Evolutionary conservation across 352 stramenopile genomes (phyloP).

Genomic region (Globisporangium recalcitrans): DNA sequence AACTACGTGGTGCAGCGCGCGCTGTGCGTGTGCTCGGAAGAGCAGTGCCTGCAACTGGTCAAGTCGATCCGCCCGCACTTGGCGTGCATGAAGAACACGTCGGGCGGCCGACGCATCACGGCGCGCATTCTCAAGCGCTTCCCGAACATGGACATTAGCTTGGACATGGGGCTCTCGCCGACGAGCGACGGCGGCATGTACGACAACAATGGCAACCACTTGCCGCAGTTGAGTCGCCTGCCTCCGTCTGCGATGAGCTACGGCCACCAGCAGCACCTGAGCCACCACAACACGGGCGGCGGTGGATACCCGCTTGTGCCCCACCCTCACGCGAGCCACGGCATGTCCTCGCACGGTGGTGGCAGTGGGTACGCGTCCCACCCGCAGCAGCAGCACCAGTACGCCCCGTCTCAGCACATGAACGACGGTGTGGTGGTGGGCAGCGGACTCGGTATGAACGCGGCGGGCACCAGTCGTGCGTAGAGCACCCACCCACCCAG

Average conservation of each 20-base stretch:
- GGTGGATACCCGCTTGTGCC: slow-evolving; percentile 6
- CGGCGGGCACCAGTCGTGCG: slow-evolving; percentile 32
- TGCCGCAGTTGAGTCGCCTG: slow-evolving; percentile 11
- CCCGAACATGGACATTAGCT: slow-evolving; percentile 90
- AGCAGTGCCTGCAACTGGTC: slow-evolving; percentile 92
- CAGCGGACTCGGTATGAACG: slow-evolving; percentile 40
- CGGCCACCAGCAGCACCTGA: slow-evolving; percentile 2
- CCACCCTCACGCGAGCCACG: not conserved
- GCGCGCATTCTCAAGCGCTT: slow-evolving; percentile 96
- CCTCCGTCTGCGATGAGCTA: slow-evolving; percentile 8
- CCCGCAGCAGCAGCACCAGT: slow-evolving; percentile 32
- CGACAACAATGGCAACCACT: slow-evolving; percentile 17
- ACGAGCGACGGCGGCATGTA: slow-evolving; percentile 28
- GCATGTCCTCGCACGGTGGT: not conserved
- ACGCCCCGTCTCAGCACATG: slow-evolving; percentile 31
- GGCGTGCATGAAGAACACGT: slow-evolving; percentile 92
- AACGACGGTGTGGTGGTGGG: slow-evolving; percentile 27
- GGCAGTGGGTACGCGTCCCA: slow-evolving; percentile 17
- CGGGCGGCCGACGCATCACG: slow-evolving; percentile 91
- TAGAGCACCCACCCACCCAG: slow-evolving; percentile 20
- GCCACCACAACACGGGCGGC: slow-evolving; percentile 1
- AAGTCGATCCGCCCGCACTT: slow-evolving; percentile 96
- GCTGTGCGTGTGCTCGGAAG: slow-evolving; percentile 92
- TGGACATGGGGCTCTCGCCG: slow-evolving; percentile 47
- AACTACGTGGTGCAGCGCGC: slow-evolving; percentile 99